These are phyloP conservation scores for Starmerella gropengiesseri DNA, from an alignment of 805 yeast genomes.

Conservation along the genomic window DNA sequence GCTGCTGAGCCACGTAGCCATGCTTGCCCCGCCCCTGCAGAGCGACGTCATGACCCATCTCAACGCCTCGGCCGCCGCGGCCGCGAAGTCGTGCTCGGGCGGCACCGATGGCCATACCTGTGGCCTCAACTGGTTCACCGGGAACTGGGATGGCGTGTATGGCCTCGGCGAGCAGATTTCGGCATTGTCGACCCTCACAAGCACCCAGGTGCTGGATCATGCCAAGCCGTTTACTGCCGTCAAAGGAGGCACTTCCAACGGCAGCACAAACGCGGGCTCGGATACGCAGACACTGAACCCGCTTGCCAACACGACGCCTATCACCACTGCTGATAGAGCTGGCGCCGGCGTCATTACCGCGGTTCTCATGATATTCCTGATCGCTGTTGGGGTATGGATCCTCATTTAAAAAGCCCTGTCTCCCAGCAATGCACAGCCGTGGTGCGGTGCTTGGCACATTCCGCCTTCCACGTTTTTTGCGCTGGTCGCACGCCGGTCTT, in stretches of 20 bases:
- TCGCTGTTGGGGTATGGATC: constrained; percentile 77
- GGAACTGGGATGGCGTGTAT: constrained; percentile 52
- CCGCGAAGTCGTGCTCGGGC: constrained; percentile 70
- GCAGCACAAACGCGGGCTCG: constrained; percentile 61
- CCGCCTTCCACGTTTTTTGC: too few relatives aligned
- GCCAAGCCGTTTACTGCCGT: constrained; percentile 52
- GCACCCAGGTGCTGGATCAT: constrained; percentile 30
- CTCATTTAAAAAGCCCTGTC: constrained; percentile 12
- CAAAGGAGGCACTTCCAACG: constrained; percentile 61
- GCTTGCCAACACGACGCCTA: constrained; percentile 27
- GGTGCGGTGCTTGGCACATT: too few relatives aligned
- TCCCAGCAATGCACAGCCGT: too few relatives aligned
- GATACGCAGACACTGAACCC: constrained; percentile 17
- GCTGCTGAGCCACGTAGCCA: constrained; percentile 51
- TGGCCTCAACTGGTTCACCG: constrained; percentile 57
- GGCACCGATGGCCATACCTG: constrained; percentile 75
- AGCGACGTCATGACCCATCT: constrained; percentile 39
- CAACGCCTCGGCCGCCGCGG: constrained; percentile 50
- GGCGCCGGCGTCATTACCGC: constrained; percentile 90
- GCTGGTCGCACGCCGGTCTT: too few relatives aligned
- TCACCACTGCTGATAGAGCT: constrained; percentile 58
- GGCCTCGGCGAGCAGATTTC: constrained; percentile 81
- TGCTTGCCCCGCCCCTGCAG: constrained; percentile 46
- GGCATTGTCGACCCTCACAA: constrained; percentile 56
- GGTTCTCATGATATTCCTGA: constrained; percentile 46